A percentile compares a stretch with the other conserved stretches of the same genome.
These are phyloP conservation scores for Umbelopsis sp. DNA, from an alignment of 371 early-diverging fungal genomes.

Conservation along the genomic window DNA sequence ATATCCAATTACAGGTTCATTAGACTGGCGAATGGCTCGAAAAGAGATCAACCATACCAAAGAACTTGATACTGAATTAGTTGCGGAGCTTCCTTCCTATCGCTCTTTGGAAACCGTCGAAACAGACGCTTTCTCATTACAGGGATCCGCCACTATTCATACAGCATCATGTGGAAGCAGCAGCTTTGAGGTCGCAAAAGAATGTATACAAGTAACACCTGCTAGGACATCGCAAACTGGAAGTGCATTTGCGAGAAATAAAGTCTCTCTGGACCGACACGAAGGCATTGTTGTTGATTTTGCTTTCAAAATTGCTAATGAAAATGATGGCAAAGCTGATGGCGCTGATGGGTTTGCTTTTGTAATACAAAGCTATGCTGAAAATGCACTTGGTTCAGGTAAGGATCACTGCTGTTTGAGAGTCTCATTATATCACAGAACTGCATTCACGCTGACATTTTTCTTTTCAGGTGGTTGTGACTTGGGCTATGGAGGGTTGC, in stretches of 20 bases:
- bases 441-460: no score
- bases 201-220: slow-evolving; percentile 2
- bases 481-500: slow-evolving; percentile 49
- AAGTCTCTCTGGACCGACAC: not conserved
- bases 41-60: slow-evolving; percentile 35
- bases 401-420: slow-evolving; percentile 1
- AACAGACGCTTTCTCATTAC: not conserved
- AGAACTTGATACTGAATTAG: not conserved
- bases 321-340: slow-evolving; percentile 27
- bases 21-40: slow-evolving; percentile 51
- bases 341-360: slow-evolving; percentile 55
- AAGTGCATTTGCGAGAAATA: slow-evolving; percentile 7
- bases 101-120: not conserved
- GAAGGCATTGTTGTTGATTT: slow-evolving; percentile 39
- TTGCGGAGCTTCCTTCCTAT: not conserved
- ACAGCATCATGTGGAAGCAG: not conserved
- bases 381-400: slow-evolving; percentile 40
- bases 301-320: slow-evolving; percentile 39
- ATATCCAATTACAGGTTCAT: slow-evolving; percentile 33
- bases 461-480: slow-evolving; percentile 41
- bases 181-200: not conserved
- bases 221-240: slow-evolving; percentile 5
- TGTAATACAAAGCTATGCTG: slow-evolving; percentile 34
- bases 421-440: no score
- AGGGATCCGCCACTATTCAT: not conserved